These are phyloP conservation scores for Alternaria conjuncta DNA, from an alignment of 2,329 filamentous ascomycete genomes.

Conservation along the genomic window DNA sequence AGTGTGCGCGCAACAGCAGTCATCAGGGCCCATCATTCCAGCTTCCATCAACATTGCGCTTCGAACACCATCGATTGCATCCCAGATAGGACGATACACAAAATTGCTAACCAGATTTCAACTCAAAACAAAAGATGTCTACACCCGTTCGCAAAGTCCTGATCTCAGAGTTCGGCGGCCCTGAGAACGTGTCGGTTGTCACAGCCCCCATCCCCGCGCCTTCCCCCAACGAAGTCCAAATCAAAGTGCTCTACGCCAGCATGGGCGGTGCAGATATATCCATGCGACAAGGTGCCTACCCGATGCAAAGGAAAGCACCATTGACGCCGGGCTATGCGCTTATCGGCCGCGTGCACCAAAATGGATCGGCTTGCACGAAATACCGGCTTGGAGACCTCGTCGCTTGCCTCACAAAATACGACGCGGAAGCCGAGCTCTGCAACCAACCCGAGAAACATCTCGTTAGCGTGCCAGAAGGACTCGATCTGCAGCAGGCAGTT, in stretches of 20 bases:
- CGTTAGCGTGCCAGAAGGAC: slow-evolving; percentile 50
- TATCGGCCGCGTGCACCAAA: slow-evolving; percentile 50
- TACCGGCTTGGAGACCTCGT: neutral
- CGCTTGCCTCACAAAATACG: neutral
- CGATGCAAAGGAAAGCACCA: slow-evolving; percentile 54
- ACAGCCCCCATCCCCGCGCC: slow-evolving; percentile 49
- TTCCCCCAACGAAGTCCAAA: slow-evolving; percentile 54
- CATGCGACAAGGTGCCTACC: slow-evolving; percentile 59
- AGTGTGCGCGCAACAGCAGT: neutral
- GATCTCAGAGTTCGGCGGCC: slow-evolving; percentile 53
- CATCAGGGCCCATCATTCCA: neutral
- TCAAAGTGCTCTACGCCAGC: slow-evolving; percentile 56
- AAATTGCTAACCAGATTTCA: neutral
- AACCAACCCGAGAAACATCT: slow-evolving; percentile 58
- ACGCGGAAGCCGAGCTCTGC: slow-evolving; percentile 52
- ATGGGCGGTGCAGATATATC: slow-evolving; percentile 59
- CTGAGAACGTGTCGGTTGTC: slow-evolving; percentile 48
- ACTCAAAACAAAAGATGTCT: slow-evolving; percentile 22
- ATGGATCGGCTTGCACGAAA: neutral
- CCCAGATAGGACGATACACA: neutral
- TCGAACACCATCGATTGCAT: neutral
- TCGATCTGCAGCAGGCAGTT: slow-evolving; percentile 52
- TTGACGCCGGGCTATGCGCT: slow-evolving; percentile 59
- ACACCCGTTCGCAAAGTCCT: slow-evolving; percentile 54
- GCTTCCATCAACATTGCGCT: neutral